phyloP scores from a whole-genome alignment of 176 grass and related monocot species.

The Hordeum marinum region DNA sequence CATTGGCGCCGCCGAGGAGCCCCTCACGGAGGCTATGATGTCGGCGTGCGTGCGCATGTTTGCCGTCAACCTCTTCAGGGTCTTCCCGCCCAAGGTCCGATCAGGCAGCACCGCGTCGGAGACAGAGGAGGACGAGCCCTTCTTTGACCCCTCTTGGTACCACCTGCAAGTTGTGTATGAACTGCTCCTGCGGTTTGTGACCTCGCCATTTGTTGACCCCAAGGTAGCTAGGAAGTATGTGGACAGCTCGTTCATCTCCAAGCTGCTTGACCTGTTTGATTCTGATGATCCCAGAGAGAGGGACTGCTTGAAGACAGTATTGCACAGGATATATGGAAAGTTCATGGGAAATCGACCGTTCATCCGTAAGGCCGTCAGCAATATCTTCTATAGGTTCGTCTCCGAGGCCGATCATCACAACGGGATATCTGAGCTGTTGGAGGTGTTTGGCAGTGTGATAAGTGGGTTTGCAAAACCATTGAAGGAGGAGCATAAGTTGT shows the following conservation, averaged over 20 bases:
- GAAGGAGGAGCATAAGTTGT: slow-evolving; percentile 92
- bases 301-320: slow-evolving; percentile 73
- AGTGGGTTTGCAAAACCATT: slow-evolving; percentile 87
- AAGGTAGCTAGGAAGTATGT: slow-evolving; percentile 90
- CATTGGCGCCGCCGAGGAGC: slow-evolving; percentile 48
- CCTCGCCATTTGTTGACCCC: slow-evolving; percentile 69
- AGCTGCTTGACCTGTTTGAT: slow-evolving; percentile 86
- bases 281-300: slow-evolving; percentile 94
- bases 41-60: slow-evolving; percentile 72
- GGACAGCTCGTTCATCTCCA: slow-evolving; percentile 67
- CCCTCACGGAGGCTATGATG: slow-evolving; percentile 82
- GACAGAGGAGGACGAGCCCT: slow-evolving; percentile 84
- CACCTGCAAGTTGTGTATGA: slow-evolving; percentile 94
- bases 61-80: slow-evolving; percentile 78
- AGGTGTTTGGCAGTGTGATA: slow-evolving; percentile 87
- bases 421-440: slow-evolving; percentile 78
- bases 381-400: slow-evolving; percentile 79
- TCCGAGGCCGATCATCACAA: slow-evolving; percentile 80
- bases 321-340: slow-evolving; percentile 82
- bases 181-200: slow-evolving; percentile 80
- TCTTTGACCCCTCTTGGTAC: slow-evolving; percentile 91
- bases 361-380: slow-evolving; percentile 84
- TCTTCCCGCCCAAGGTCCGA: slow-evolving; percentile 76
- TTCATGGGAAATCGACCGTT: slow-evolving; percentile 82
- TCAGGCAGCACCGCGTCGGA: slow-evolving; percentile 33